Evolutionary conservation across 768 basidiomycete species (phyloP).

Genomic region (Candolleomyces eurysporus): DNA sequence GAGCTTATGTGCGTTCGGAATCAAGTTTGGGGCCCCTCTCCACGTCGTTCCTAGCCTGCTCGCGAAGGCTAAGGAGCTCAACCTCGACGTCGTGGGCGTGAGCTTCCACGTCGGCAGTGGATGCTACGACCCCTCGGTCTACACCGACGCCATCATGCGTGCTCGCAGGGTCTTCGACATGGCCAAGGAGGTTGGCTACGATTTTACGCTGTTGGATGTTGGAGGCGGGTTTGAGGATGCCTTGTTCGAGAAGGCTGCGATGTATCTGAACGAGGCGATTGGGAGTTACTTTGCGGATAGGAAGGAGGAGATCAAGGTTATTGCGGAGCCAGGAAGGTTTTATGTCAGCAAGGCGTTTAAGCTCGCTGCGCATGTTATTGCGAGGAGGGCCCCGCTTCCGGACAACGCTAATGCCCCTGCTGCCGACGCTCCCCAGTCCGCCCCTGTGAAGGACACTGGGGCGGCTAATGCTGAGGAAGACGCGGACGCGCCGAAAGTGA

Average conservation of each 20-base stretch:
- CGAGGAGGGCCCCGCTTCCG: conserved; percentile 63
- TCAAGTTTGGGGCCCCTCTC: conserved; percentile 95
- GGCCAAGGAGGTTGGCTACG: conserved; percentile 77
- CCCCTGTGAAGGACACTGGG: conserved; percentile 2
- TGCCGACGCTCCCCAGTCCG: conserved; percentile 39
- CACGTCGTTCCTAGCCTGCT: conserved; percentile 77
- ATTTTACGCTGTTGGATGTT: conserved; percentile 83
- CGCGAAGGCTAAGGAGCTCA: conserved; percentile 71
- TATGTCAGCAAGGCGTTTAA: conserved; percentile 92
- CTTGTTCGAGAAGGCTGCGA: conserved; percentile 78
- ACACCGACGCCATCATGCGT: conserved; percentile 84
- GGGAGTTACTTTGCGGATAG: conserved; percentile 77
- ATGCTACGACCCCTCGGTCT: conserved; percentile 89
- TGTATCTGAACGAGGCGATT: conserved; percentile 67
- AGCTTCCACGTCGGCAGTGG: conserved; percentile 99
- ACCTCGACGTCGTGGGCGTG: conserved; percentile 87
- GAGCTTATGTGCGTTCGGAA: conserved; percentile 86
- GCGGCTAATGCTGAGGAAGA: conserved; percentile 7
- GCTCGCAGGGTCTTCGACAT: conserved; percentile 86
- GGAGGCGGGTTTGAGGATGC: conserved; percentile 95
- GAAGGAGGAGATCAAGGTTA: conserved; percentile 60
- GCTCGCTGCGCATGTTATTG: conserved; percentile 91
- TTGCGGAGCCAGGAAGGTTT: conserved; percentile 95
- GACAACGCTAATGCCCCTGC: conserved; percentile 4
- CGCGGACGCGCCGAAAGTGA: conserved; percentile 54